Base-by-base conservation (phyloP, 2,329 filamentous ascomycete genomes). In the Microascus cirrosus region DNA sequence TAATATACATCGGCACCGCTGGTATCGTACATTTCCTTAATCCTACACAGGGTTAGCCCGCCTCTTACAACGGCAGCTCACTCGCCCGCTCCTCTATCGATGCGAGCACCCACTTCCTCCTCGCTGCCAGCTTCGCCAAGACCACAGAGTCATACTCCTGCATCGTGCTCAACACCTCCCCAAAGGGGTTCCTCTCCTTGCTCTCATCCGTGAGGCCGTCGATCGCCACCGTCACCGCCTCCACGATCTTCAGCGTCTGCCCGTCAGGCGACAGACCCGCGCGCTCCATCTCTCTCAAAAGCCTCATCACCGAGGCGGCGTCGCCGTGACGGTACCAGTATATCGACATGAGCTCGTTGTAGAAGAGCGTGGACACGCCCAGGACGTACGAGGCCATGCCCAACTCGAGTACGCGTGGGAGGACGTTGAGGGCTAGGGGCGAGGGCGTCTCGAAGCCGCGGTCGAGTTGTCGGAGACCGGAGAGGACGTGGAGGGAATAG, bases 311-410 rank as follows among this genome's bases (percentile, higher is more conserved):
- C 1, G 75, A 74, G 3, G 65, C 62, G 2, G 82, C 73, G 64
- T 89, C 82, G 24, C 81, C 77, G 61, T 82, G 80, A 12, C 81
- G 79, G 36, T 72, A 69, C 82, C 85, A 89, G 58, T 83, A 74
- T 24, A 85, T 77, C 15, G 74, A 69, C 25, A 89, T 75, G 36
- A 90, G 76, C 54, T 82, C 76, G 65, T 87, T 85, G 73, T 89
- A 92, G 50, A 92, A 81, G 0, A 79, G 73, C 0, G 86, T 87
- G 20, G 84, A 84, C 6, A 82, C 85, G 54, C 87, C 88, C 0
- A 93, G 77, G 7, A 89, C 83, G 65, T 86, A 89, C 0, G 86
- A 86, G 1, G 82, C 79, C 1, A 87, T 77, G 1, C 88, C 87
- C 0, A 89, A 75, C 52, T 78, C 75, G 66, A 87, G 88, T 63